Evolutionary conservation across 805 yeast species (phyloP), one percentile per base, ranked within the genome.

Genomic region (Gaillardinia entomophila): DNA sequence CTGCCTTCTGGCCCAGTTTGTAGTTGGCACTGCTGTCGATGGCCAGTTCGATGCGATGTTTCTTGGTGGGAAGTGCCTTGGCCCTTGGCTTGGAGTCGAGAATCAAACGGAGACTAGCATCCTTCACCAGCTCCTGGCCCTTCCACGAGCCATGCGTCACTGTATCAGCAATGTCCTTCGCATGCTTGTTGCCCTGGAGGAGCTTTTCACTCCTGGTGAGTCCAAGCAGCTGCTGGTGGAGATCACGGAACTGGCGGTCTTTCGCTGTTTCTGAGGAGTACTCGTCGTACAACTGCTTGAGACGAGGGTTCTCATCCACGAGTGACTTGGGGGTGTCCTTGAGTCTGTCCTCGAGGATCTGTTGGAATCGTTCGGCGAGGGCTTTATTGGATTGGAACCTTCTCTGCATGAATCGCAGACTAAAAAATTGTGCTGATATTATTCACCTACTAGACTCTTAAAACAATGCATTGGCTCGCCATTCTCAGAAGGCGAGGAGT

Each of bases 21-120:
- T 84, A 86, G 46, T 83, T 89, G 22, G 82, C 45, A 2, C 81
- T 73, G 13, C 63, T 62, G 36, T 83, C 94, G 35, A 75, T 73
- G 0, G 92, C 95, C 25, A 53, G 57, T 17, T 68, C 59, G 4
- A 85, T 46, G 35, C 86, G 10, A 46, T 36, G 18, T 41, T 43
- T 10, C 47, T 42, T 5, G 43, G 36, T 16, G 16, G 33, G 19
- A 23, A 20, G 6, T n/a, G 20, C 8, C 31, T 15, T 8, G n/a
- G 13, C 28, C 12, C 55, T 37, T 4, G 73, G 77, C 37, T 63
- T 70, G 36, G 64, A 57, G 23, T 80, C 87, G 16, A 67, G 58
- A 6, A 78, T 49, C 82, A 79, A 73, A 24, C 87, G 54, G 22
- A 67, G 46, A 4, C 66, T 60, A 3, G 74, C 54, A 33, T 77